A percentile compares a stretch with the other conserved stretches of the same genome.
Evolutionary conservation across 805 yeast genomes (phyloP).

Genomic region (Hanseniaspora vineae): DNA sequence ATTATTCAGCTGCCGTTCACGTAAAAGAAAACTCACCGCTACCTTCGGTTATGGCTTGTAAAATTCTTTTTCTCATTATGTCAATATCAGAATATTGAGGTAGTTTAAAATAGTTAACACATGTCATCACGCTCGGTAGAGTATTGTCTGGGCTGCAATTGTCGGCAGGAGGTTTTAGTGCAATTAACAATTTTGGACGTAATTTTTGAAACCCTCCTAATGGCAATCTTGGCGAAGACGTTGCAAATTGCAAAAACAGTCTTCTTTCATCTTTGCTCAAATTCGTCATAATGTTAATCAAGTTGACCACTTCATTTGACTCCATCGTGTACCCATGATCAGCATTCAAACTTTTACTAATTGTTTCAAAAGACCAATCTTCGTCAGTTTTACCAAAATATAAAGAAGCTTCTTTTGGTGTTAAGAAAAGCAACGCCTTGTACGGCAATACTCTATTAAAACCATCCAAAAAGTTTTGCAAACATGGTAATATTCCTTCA

Average conservation of each 20-base stretch:
- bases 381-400: slow-evolving; percentile 71
- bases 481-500: slow-evolving; percentile 51
- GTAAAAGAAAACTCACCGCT: slow-evolving; percentile 78
- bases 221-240: slow-evolving; percentile 89
- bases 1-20: slow-evolving; percentile 13
- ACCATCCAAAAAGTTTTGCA: slow-evolving; percentile 61
- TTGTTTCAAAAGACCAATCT: slow-evolving; percentile 67
- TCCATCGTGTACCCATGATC: slow-evolving; percentile 82
- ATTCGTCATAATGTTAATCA: slow-evolving; percentile 48
- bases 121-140: slow-evolving; percentile 95
- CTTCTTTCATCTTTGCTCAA: slow-evolving; percentile 49
- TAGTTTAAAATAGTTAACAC: slow-evolving; percentile 85
- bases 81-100: slow-evolving; percentile 65
- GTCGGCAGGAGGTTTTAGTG: slow-evolving; percentile 60
- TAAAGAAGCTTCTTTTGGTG: slow-evolving; percentile 58
- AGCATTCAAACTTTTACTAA: slow-evolving; percentile 53
- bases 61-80: slow-evolving; percentile 43
- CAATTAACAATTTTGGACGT: slow-evolving; percentile 77
- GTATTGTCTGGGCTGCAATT: slow-evolving; percentile 60
- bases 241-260: slow-evolving; percentile 68
- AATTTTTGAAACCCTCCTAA: slow-evolving; percentile 84
- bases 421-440: slow-evolving; percentile 53
- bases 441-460: slow-evolving; percentile 77
- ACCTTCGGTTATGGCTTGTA: slow-evolving; percentile 75
- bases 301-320: slow-evolving; percentile 45